phyloP scores from a whole-genome alignment of 805 yeast species.

The Saturnispora saitoi region DNA sequence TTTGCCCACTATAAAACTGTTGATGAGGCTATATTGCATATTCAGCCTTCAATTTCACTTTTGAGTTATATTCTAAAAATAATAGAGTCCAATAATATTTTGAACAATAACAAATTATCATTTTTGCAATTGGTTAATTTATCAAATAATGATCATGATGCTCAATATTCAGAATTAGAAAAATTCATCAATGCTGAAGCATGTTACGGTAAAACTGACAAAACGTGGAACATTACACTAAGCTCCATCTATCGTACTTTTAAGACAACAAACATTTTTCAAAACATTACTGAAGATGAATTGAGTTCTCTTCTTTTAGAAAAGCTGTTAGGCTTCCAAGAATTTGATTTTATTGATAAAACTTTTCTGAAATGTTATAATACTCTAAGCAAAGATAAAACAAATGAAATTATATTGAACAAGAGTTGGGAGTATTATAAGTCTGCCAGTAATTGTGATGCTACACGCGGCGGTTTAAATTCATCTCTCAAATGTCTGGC shows the following conservation, averaged over 20 bases:
- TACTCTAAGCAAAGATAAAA: conserved; percentile 11
- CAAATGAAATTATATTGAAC: conserved; percentile 11
- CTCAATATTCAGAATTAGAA: conserved; percentile 21
- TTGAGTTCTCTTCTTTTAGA: conserved; percentile 19
- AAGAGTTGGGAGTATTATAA: conserved; percentile 24
- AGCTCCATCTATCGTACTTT: conserved; percentile 25
- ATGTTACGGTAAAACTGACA: conserved; percentile 11
- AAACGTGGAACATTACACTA: conserved; percentile 21
- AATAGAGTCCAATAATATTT: conserved; percentile 25
- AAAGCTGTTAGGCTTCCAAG: conserved; percentile 18
- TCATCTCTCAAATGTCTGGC: conserved; percentile 17
- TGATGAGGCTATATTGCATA: not conserved
- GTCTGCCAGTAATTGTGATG: conserved; percentile 25
- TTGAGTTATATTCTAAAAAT: conserved; percentile 14
- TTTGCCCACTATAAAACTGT: not conserved
- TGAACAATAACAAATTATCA: conserved; percentile 22
- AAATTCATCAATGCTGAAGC: conserved; percentile 24
- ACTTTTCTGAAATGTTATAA: conserved; percentile 17
- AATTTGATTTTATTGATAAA: conserved; percentile 14
- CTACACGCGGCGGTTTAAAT: conserved; percentile 22
- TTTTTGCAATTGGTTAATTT: conserved; percentile 20
- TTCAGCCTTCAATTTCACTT: conserved; percentile 14
- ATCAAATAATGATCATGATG: conserved; percentile 11
- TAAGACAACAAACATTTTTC: conserved; percentile 21
- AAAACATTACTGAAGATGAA: conserved; percentile 16